These are phyloP conservation scores for Funneliformis caledonium DNA, from an alignment of 371 early-diverging fungal genomes.

Conservation along the genomic window DNA sequence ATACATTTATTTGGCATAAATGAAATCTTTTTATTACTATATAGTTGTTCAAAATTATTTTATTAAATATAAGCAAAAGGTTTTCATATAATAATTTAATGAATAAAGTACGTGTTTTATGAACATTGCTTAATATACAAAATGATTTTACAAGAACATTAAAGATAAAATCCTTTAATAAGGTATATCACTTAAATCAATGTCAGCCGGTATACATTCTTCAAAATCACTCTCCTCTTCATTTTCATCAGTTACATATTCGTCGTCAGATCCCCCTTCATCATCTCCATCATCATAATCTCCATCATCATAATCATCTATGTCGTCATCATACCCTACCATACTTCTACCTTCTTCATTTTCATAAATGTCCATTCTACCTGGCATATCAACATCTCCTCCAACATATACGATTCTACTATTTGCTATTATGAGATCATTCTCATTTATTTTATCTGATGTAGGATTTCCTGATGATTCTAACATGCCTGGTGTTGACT, in stretches of 20 bases:
- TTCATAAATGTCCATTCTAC: conserved; percentile 36
- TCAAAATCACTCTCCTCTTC: conserved; percentile 46
- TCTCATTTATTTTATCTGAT: background rate
- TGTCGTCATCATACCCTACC: background rate
- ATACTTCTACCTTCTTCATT: background rate
- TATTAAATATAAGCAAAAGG: too few relatives aligned
- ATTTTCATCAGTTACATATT: conserved; percentile 23
- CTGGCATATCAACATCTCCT: conserved; percentile 39
- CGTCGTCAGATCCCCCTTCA: conserved; percentile 44
- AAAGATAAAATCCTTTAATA: conserved; percentile 10
- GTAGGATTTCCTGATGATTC: background rate
- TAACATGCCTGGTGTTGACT: background rate
- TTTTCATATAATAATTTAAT: too few relatives aligned
- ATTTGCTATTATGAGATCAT: background rate
- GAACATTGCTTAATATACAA: background rate
- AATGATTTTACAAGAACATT: background rate
- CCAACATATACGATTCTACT: background rate
- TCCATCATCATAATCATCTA: conserved; percentile 42
- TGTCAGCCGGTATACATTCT: conserved; percentile 41
- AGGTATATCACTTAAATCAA: conserved; percentile 32
- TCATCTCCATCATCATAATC: conserved; percentile 43
- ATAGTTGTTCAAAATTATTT: too few relatives aligned
- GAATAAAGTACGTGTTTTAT: too few relatives aligned
- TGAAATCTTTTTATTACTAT: too few relatives aligned
- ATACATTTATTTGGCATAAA: too few relatives aligned